phyloP scores from a whole-genome alignment of 2,329 filamentous ascomycete species.

The Hansfordia pulvinata region DNA sequence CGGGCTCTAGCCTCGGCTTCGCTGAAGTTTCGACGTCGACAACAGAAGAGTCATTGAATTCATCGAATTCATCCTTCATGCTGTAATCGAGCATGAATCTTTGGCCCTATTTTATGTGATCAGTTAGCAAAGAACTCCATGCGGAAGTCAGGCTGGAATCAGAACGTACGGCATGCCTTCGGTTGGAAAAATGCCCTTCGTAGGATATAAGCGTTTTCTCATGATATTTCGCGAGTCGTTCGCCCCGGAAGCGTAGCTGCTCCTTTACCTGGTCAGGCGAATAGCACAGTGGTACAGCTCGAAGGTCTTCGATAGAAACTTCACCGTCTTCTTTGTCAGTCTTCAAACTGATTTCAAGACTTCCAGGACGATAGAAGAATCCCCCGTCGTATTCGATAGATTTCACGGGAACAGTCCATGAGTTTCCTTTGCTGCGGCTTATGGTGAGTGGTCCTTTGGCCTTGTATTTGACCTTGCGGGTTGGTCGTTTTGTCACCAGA shows the following conservation, averaged over 20 bases:
- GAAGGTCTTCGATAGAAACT: too few relatives aligned
- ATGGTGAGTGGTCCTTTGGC: too few relatives aligned
- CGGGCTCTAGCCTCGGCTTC: too few relatives aligned
- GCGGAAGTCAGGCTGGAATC: background rate
- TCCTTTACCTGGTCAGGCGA: background rate
- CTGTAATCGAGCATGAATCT: slow-evolving; percentile 6
- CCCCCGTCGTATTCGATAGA: too few relatives aligned
- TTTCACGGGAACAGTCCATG: too few relatives aligned
- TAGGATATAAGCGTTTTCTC: slow-evolving; percentile 4
- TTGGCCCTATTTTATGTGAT: slow-evolving; percentile 1
- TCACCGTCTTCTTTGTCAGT: too few relatives aligned
- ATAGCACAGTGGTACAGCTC: slow-evolving; percentile 1
- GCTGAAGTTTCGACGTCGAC: too few relatives aligned
- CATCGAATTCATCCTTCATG: slow-evolving; percentile 5
- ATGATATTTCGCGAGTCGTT: slow-evolving; percentile 2
- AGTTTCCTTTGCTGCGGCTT: too few relatives aligned
- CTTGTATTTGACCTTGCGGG: too few relatives aligned
- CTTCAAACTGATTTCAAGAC: too few relatives aligned
- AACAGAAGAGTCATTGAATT: background rate
- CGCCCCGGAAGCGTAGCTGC: background rate
- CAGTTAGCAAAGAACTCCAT: background rate
- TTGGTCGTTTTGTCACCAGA: background rate
- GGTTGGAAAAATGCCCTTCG: slow-evolving; percentile 1
- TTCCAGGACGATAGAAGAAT: too few relatives aligned
- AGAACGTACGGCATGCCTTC: slow-evolving; percentile 1